phyloP scores from a whole-genome alignment of 345 rosid genomes.

The Rhodomyrtus tomentosa region DNA sequence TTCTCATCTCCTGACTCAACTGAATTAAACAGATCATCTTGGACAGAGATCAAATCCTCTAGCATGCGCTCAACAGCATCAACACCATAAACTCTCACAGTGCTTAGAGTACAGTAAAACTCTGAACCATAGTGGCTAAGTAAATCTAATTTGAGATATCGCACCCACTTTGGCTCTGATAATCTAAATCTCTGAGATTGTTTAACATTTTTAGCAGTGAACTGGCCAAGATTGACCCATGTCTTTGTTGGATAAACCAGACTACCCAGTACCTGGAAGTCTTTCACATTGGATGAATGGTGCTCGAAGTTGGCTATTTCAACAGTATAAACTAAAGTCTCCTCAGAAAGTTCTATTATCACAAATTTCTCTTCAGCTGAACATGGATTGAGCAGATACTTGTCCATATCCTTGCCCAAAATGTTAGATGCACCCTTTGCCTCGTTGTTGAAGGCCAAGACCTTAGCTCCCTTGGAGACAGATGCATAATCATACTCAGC shows the following conservation, averaged over 20 bases:
- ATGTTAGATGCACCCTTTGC: conserved; percentile 45
- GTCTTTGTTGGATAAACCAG: conserved; percentile 40
- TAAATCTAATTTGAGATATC: conserved; percentile 35
- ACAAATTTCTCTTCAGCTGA: conserved; percentile 50
- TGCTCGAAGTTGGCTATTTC: conserved; percentile 51
- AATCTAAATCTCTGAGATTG: conserved; percentile 37
- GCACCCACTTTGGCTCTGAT: conserved; percentile 32
- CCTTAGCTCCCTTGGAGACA: conserved; percentile 43
- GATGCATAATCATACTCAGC: conserved; percentile 46
- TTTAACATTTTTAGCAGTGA: conserved; percentile 38
- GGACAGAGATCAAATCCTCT: conserved; percentile 42
- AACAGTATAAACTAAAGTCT: conserved; percentile 36
- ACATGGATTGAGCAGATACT: conserved; percentile 50
- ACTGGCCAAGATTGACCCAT: conserved; percentile 42
- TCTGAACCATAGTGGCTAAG: conserved; percentile 42
- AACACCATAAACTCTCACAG: conserved; percentile 39
- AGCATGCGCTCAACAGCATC: conserved; percentile 55
- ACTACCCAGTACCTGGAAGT: conserved; percentile 39
- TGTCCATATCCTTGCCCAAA: conserved; percentile 40
- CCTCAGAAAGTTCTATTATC: conserved; percentile 42
- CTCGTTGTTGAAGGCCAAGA: conserved; percentile 39
- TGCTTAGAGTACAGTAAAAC: conserved; percentile 46
- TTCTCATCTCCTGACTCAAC: conserved; percentile 10
- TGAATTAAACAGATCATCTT: conserved; percentile 6
- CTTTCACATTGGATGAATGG: conserved; percentile 38